A percentile compares a stretch with the other conserved stretches of the same genome.
phyloP scores from a whole-genome alignment of 2,329 filamentous ascomycete genomes.

The Pezicula rhizophila region DNA sequence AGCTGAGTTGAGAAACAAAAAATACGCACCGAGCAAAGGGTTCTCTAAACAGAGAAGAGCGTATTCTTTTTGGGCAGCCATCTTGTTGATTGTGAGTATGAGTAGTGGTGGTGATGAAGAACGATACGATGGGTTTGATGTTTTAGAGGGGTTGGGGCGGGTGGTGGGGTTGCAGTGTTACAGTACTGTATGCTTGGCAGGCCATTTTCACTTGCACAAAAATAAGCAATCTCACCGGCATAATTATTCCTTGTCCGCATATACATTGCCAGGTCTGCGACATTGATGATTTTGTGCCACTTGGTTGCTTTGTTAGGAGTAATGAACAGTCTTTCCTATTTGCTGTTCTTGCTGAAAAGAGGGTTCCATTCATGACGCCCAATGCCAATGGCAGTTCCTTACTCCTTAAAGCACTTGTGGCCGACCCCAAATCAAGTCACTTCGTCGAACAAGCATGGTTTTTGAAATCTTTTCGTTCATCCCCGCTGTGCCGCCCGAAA shows the following conservation, averaged over 20 bases:
- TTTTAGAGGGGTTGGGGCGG: slow-evolving; percentile 9
- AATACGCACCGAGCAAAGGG: slow-evolving; percentile 75
- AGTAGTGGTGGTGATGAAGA: neutral
- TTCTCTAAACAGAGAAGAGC: slow-evolving; percentile 93
- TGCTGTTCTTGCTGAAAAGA: no score
- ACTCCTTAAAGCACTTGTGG: neutral
- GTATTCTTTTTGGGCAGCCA: slow-evolving; percentile 75
- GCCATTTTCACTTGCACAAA: neutral
- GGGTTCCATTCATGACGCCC: neutral
- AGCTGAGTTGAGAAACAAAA: neutral
- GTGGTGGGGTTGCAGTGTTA: slow-evolving; percentile 9
- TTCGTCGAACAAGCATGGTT: slow-evolving; percentile 3
- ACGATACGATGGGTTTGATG: slow-evolving; percentile 2
- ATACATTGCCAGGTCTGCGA: no score
- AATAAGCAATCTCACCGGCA: no score
- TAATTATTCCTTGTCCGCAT: no score
- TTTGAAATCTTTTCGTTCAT: slow-evolving; percentile 24
- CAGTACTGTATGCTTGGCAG: no score
- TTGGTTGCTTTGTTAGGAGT: no score
- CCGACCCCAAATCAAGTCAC: neutral
- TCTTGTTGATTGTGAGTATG: slow-evolving; percentile 33
- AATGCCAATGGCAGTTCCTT: neutral
- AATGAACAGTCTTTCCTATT: no score
- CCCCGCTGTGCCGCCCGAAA: slow-evolving; percentile 26
- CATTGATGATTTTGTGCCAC: no score